These are phyloP conservation scores for Sclerotinia spermophila DNA, from an alignment of 2,329 filamentous ascomycete genomes.

Conservation along the genomic window DNA sequence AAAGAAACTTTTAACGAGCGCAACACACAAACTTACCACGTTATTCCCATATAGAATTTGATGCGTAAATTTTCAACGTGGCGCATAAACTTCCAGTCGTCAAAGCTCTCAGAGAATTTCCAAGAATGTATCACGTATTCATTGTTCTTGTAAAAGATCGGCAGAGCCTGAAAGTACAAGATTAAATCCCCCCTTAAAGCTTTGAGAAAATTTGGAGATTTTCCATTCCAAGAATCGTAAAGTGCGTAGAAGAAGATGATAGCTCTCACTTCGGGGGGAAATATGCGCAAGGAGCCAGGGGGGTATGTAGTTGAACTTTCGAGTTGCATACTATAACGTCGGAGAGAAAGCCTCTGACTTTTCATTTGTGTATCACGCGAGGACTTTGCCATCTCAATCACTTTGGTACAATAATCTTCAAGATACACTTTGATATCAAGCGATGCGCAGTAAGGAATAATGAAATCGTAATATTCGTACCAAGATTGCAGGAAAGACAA, in stretches of 20 bases:
- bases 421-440: too few relatives aligned
- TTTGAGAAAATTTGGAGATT: background rate
- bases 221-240: background rate
- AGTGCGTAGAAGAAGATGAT: background rate
- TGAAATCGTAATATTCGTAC: too few relatives aligned
- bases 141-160: background rate
- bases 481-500: too few relatives aligned
- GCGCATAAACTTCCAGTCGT: background rate
- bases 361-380: too few relatives aligned
- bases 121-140: background rate
- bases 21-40: background rate
- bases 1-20: too few relatives aligned
- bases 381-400: too few relatives aligned
- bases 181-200: background rate
- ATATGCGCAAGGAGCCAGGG: background rate
- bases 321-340: background rate
- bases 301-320: background rate
- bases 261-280: rapidly evolving
- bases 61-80: background rate
- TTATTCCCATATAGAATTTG: rapidly evolving
- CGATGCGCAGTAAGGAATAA: too few relatives aligned
- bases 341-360: too few relatives aligned
- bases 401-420: too few relatives aligned
- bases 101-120: too few relatives aligned
- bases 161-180: background rate